Evolutionary conservation across 1,284 basidiomycete species (phyloP).

Genomic region (Austroboletus niveus): DNA sequence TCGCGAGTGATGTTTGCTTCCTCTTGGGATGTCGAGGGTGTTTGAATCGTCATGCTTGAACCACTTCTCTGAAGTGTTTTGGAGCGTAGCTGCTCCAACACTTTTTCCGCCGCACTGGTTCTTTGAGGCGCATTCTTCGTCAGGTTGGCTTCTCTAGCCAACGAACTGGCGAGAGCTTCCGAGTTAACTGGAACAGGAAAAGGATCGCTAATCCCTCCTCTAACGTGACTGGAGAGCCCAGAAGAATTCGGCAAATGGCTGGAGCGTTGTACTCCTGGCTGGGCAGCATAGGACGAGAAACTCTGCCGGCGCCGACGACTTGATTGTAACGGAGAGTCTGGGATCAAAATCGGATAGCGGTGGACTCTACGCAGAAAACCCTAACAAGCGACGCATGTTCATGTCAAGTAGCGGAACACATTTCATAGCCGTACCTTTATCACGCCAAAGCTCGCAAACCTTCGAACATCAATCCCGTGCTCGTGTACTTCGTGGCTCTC

Average conservation of each 20-base stretch:
- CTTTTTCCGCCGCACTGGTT: conserved; percentile 57
- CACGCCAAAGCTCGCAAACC: conserved; percentile 98
- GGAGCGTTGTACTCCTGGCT: conserved; percentile 24
- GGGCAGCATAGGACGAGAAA: conserved; percentile 33
- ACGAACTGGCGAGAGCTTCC: conserved; percentile 27
- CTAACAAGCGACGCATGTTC: conserved; percentile 34
- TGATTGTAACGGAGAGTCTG: conserved; percentile 30
- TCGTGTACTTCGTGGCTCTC: conserved; percentile 69
- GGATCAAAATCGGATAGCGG: conserved; percentile 81
- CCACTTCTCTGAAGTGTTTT: conserved; percentile 45
- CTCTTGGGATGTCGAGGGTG: conserved; percentile 20
- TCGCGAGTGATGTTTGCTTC: conserved; percentile 13
- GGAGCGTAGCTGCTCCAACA: conserved; percentile 54
- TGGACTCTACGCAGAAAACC: conserved; percentile 93
- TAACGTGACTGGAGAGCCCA: conserved; percentile 25
- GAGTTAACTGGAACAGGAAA: conserved; percentile 29
- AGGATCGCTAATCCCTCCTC: conserved; percentile 33
- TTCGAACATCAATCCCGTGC: conserved; percentile 83
- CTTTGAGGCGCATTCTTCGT: conserved; percentile 30
- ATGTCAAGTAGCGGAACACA: not conserved
- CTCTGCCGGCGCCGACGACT: conserved; percentile 45
- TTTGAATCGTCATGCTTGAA: conserved; percentile 33
- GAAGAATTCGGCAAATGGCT: conserved; percentile 24
- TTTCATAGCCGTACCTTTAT: conserved; percentile 67
- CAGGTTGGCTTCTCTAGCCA: conserved; percentile 20